Evolutionary conservation across 768 basidiomycete species (phyloP).

Genomic region (Pleurotus citrinopileatus): DNA sequence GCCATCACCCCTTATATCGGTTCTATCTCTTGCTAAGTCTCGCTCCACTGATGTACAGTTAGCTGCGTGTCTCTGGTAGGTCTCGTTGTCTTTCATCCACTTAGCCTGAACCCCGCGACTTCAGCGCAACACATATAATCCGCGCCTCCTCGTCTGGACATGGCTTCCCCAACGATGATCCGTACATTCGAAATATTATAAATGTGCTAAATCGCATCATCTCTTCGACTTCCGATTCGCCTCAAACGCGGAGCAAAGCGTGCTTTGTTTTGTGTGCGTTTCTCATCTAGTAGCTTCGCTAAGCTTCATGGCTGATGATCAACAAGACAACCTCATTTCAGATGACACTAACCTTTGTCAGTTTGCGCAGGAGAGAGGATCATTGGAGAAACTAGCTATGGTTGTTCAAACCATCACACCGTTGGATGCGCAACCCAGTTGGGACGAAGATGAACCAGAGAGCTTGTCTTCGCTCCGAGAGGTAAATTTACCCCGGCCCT

Average conservation of each 20-base stretch:
- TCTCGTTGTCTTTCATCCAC: background rate
- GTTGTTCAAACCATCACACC: constrained; percentile 52
- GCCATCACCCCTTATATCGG: constrained; percentile 38
- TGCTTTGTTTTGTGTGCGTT: constrained; percentile 75
- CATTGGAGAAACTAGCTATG: constrained; percentile 49
- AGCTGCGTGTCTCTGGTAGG: constrained; percentile 68
- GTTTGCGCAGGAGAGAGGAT: constrained; percentile 68
- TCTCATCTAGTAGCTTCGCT: constrained; percentile 3
- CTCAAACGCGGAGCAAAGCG: constrained; percentile 53
- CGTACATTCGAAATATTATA: constrained; percentile 57
- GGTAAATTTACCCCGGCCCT: constrained; percentile 30
- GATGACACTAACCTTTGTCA: constrained; percentile 70
- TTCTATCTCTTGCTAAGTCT: constrained; percentile 55
- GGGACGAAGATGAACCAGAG: constrained; percentile 73
- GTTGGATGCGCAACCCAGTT: constrained; percentile 37
- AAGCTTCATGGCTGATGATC: background rate
- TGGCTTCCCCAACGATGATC: constrained; percentile 31
- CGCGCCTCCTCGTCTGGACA: constrained; percentile 42
- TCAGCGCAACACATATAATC: constrained; percentile 59
- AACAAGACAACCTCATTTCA: constrained; percentile 58
- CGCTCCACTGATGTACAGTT: constrained; percentile 61
- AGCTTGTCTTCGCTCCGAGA: constrained; percentile 58
- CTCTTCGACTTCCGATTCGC: constrained; percentile 35
- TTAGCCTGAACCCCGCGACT: too few species aligned
- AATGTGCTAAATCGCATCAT: constrained; percentile 68